Evolutionary conservation across 768 basidiomycete species (phyloP), one percentile per base, ranked within the genome.

Genomic region (Termitomyces eurrhizus): DNA sequence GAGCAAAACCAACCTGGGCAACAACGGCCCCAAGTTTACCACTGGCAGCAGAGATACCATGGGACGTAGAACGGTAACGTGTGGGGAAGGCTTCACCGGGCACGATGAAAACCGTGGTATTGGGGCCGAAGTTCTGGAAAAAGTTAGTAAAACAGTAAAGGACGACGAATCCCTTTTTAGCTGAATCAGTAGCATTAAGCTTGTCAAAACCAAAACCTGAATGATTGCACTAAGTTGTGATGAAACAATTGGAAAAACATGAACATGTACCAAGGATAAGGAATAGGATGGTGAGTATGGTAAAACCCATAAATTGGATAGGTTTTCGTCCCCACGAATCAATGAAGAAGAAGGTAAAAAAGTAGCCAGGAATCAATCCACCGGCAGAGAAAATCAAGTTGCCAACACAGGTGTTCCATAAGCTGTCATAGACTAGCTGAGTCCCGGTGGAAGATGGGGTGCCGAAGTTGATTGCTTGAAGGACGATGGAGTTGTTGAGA

Each of bases 61-160:
- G 89, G 12, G 83, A 88, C 6, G 91, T 92, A 3, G 90, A 90
- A 62, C 93, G 86, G 72, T 93, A 93, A 51, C 93, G 89, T 0
- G 92, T 95, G 1, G 92, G 92, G 84, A 92, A 94, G 29, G 78
- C 82, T 69, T 95, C 92, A 62, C 89, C 90, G 0, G 92, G 91
- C 5, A 93, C 76, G 56, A 93, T 62, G 72, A 94, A 93, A 0
- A 90, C 92, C 0, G 90, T 93, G 0, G 82, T 82, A 66, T 92
- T 91, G 8, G 88, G 89, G 1, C 90, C 92, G 62, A 92, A 93
- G 75, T 93, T 93, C 76, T 91, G 88, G 87, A 93, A 92, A 77
- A 92, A 92, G 70, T 90, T 88, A 66, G 90, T 82, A n/a, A 94
- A 76, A 70, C 90, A 90, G 76, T 93, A 94, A 26, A 92, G 81